Percentiles rank a stretch among this genome's conserved stretches.
Conservation (phyloP, 106 monocot species). For the Platanthera zijinensis region DNA sequence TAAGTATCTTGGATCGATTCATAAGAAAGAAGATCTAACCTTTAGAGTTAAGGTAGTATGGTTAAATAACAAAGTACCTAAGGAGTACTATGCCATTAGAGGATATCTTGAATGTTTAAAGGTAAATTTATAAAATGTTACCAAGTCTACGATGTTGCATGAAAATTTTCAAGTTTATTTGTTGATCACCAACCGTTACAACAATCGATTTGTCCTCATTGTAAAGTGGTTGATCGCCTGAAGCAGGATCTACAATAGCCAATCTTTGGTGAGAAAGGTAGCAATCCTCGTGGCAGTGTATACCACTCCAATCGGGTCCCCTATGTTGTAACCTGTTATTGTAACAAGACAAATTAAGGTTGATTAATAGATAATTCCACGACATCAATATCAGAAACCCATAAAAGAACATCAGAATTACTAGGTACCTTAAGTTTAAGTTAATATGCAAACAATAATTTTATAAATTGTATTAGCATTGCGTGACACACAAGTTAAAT, state of each 20-base stretch:
- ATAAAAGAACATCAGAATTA: neutral
- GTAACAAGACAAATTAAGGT: constrained; percentile 1
- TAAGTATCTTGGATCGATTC: too few species aligned
- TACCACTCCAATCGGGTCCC: constrained; percentile 59
- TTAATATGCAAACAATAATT: neutral
- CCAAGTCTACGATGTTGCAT: too few species aligned
- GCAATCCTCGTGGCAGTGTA: constrained; percentile 41
- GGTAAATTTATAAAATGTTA: too few species aligned
- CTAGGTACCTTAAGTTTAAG: neutral
- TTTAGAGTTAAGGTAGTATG: too few species aligned
- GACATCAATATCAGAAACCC: neutral
- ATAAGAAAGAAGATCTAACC: too few species aligned
- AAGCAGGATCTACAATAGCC: constrained; percentile 52
- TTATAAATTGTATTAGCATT: neutral
- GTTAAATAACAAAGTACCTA: too few species aligned
- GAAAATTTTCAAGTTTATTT: too few species aligned
- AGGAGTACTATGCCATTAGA: too few species aligned
- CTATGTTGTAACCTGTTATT: constrained; percentile 35
- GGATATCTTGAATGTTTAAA: too few species aligned
- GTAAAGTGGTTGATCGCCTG: constrained; percentile 56
- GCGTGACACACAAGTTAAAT: neutral
- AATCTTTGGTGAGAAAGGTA: constrained; percentile 53
- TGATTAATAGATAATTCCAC: neutral
- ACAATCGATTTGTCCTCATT: constrained; percentile 44
- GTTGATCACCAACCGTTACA: constrained; percentile 37